Percentiles rank a stretch among this genome's conserved stretches.
Conservation (phyloP, 1,139 yeast genomes). For the Kurtzmaniella quercitrusa region DNA sequence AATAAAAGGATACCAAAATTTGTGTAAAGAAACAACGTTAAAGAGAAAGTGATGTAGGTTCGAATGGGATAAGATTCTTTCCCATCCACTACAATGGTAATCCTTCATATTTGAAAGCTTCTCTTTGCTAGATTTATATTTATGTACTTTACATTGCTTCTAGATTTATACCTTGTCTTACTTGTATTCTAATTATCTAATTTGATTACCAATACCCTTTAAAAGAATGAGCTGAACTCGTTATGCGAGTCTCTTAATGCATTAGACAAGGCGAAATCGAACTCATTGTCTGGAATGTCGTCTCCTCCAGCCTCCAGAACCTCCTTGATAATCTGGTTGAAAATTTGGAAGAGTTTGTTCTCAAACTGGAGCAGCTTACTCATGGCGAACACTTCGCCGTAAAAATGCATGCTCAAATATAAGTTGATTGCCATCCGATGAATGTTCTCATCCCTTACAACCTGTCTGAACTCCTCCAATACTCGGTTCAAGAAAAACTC, state of each 20-base stretch:
- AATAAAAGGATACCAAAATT: neutral
- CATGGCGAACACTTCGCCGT: conserved; percentile 38
- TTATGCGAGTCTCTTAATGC: conserved; percentile 29
- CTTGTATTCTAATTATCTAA: too few relatives aligned
- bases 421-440: conserved; percentile 19
- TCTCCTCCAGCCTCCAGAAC: conserved; percentile 18
- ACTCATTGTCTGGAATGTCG: conserved; percentile 20
- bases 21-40: too few relatives aligned
- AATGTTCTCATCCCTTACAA: conserved; percentile 16
- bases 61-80: too few relatives aligned
- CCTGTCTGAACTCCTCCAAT: conserved; percentile 27
- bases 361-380: conserved; percentile 32
- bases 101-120: too few relatives aligned
- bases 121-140: too few relatives aligned
- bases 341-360: conserved; percentile 33
- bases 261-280: conserved; percentile 25
- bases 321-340: conserved; percentile 17
- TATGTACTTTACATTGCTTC: too few relatives aligned
- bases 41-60: too few relatives aligned
- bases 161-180: too few relatives aligned
- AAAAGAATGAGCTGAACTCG: conserved; percentile 25
- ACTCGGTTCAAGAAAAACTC: conserved; percentile 30
- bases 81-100: too few relatives aligned
- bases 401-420: conserved; percentile 36
- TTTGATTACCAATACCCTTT: neutral